These are phyloP conservation scores for Papilionanthe hybrid DNA, from an alignment of 116 monocot genomes.

Conservation along the genomic window DNA sequence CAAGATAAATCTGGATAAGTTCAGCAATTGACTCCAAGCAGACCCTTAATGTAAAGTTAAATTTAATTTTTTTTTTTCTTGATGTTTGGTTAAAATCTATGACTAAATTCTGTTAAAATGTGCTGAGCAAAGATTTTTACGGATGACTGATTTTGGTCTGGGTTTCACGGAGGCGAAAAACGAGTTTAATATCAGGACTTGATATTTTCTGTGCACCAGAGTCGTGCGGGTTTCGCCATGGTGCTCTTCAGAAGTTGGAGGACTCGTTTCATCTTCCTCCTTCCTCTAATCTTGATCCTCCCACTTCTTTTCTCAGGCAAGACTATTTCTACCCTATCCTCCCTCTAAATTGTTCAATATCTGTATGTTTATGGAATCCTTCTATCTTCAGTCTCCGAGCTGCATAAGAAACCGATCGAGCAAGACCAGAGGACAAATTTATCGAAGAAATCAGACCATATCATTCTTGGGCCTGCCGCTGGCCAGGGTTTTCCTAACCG, in stretches of 20 bases:
- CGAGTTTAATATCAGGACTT: too few species aligned
- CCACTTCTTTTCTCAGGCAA: slow-evolving; percentile 29
- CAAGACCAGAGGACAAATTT: slow-evolving; percentile 5
- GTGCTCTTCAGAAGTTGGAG: slow-evolving; percentile 25
- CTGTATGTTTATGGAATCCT: background rate
- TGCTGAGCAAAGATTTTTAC: too few species aligned
- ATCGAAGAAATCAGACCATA: slow-evolving; percentile 41
- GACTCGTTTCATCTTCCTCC: slow-evolving; percentile 26
- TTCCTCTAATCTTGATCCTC: slow-evolving; percentile 36
- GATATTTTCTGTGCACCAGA: background rate
- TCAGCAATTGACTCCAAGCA: too few species aligned
- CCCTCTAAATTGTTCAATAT: background rate
- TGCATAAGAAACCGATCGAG: slow-evolving; percentile 22
- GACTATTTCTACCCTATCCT: slow-evolving; percentile 6
- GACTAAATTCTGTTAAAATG: too few species aligned
- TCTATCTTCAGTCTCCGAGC: slow-evolving; percentile 39
- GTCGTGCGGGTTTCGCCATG: background rate
- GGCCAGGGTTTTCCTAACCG: slow-evolving; percentile 73
- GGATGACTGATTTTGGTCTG: too few species aligned
- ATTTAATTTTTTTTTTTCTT: too few species aligned
- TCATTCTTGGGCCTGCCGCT: slow-evolving; percentile 65
- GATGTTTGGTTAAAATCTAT: too few species aligned
- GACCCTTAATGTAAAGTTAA: too few species aligned
- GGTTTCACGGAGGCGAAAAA: too few species aligned
- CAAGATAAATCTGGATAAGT: too few species aligned